phyloP scores from a whole-genome alignment of 2,329 filamentous ascomycete genomes.

The Colletotrichum higginsianum region DNA sequence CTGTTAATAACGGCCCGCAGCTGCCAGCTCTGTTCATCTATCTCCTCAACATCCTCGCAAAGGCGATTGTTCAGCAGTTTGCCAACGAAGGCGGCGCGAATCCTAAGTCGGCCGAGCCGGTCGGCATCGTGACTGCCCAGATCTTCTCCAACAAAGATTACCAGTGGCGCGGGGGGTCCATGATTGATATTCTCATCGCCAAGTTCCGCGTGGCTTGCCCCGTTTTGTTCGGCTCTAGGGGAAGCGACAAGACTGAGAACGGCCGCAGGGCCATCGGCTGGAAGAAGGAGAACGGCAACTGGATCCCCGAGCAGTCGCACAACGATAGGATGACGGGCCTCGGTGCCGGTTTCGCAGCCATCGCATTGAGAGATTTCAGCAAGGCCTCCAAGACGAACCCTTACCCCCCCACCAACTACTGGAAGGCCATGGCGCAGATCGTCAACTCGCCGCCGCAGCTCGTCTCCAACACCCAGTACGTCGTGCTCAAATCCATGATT shows the following conservation, averaged over 20 bases:
- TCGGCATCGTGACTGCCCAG: slow-evolving; percentile 82
- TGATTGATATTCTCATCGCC: slow-evolving; percentile 88
- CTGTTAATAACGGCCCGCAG: slow-evolving; percentile 65
- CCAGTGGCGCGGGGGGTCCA: slow-evolving; percentile 74
- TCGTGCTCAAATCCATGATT: slow-evolving; percentile 80
- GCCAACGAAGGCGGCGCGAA: slow-evolving; percentile 76
- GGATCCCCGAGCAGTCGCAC: slow-evolving; percentile 80
- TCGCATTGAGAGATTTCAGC: slow-evolving; percentile 87
- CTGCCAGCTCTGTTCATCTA: slow-evolving; percentile 80
- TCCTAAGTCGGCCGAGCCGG: slow-evolving; percentile 78
- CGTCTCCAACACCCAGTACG: slow-evolving; percentile 80
- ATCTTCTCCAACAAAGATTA: slow-evolving; percentile 81
- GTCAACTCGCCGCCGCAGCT: slow-evolving; percentile 79
- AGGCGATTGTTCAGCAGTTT: slow-evolving; percentile 80
- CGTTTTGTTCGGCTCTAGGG: slow-evolving; percentile 86
- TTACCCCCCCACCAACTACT: slow-evolving; percentile 85
- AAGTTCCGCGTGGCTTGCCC: slow-evolving; percentile 88
- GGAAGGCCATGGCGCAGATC: slow-evolving; percentile 82
- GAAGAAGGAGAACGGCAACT: slow-evolving; percentile 73
- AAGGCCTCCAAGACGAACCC: slow-evolving; percentile 79
- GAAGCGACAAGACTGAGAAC: slow-evolving; percentile 79
- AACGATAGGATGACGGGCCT: slow-evolving; percentile 87
- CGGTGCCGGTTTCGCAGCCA: slow-evolving; percentile 85
- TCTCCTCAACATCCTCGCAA: slow-evolving; percentile 82
- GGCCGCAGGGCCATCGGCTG: slow-evolving; percentile 82